Evolutionary conservation across 2,329 filamentous ascomycete genomes (phyloP), one percentile per base, ranked within the genome.

Genomic region (Aureobasidium sp.): DNA sequence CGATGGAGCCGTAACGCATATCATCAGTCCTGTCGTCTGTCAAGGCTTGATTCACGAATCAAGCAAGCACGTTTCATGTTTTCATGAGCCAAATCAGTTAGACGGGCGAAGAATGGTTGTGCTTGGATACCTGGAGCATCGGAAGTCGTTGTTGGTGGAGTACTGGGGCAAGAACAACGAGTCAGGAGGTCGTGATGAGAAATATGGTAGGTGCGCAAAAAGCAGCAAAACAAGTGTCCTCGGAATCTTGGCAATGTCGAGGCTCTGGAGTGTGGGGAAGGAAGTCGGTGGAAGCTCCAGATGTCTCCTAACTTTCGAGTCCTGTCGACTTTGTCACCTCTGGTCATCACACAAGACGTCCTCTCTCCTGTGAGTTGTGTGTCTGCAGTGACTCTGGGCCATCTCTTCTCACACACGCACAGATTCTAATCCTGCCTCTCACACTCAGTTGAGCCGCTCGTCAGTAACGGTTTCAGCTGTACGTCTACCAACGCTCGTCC

Each of bases 381-480:
- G 17, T 12, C 3, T 8, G 5, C 3, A 20, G 15, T 12, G 2
- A 34, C 41, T 12, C 2, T 25, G 17, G 3, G 14, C 22, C 29
- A 12, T 22, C 15, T n/a, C 15, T n/a, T 31, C 25, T 41, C 25
- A 49, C 17, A 34, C n/a, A 15, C 11, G 14, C 2, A 41, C 45
- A 60, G 57, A 49, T 34, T 31, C 25, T 45, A 25, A 34, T 36
- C 22, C 31, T 58, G 55, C 34, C 22, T 42, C 29, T 31, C 44
- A 51, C 37, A 34, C 25, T 51, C 17, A 17, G 31, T 60, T 41
- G 45, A 60, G 57, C 45, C 57, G 55, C 42, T 51, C 36, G 22
- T 36, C 36, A 37, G 57, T 34, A 60, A 60, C 57, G 57, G 57
- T 51, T 60, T 60, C 57, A 60, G 36, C 57, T 51, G 57, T 60